These are phyloP conservation scores for Nyctanthes arbortristis DNA, from an alignment of 257 asterid genomes.

Conservation along the genomic window DNA sequence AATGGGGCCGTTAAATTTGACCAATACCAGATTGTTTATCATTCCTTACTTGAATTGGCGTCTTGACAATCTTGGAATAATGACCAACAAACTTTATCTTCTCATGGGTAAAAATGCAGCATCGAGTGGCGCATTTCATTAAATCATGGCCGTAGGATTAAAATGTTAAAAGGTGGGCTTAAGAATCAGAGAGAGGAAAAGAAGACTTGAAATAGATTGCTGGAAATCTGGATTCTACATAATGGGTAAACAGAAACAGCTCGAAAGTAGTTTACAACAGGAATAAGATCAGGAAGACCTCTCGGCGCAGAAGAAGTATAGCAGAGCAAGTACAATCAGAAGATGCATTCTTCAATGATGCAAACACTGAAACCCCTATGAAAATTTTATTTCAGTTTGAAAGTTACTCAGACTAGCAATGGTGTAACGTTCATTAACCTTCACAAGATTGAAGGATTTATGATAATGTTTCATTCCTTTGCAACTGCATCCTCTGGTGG, in stretches of 20 bases:
- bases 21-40: no score
- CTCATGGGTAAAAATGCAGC: no score
- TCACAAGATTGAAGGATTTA: neutral
- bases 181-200: neutral
- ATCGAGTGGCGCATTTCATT: no score
- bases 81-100: no score
- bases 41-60: no score
- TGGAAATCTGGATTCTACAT: conserved; percentile 16
- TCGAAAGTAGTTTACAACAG: conserved; percentile 35
- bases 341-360: conserved; percentile 23
- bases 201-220: neutral
- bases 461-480: conserved; percentile 27
- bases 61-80: no score
- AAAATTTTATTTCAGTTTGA: conserved; percentile 19
- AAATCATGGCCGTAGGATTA: no score
- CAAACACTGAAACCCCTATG: conserved; percentile 9
- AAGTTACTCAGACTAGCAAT: conserved; percentile 17
- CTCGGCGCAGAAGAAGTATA: conserved; percentile 17
- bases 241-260: conserved; percentile 16
- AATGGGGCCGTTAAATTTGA: no score
- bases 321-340: conserved; percentile 26
- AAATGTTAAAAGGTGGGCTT: neutral
- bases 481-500: conserved; percentile 32
- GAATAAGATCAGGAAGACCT: conserved; percentile 28
- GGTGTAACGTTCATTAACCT: conserved; percentile 15